phyloP scores from a whole-genome alignment of 2,329 filamentous ascomycete species.

The Tolypocladium amazonense region DNA sequence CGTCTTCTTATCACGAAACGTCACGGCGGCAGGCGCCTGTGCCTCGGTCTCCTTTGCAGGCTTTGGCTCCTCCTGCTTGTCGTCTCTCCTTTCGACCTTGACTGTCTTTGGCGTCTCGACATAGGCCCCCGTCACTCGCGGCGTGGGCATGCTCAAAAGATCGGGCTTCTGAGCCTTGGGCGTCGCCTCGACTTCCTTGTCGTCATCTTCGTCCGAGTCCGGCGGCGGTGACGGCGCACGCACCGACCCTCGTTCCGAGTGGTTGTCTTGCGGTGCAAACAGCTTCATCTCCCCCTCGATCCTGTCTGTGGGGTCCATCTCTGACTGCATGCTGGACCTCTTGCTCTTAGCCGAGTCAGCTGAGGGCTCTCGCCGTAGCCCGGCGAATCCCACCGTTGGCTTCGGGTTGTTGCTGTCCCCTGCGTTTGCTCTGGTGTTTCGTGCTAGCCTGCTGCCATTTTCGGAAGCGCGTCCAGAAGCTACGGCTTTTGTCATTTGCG shows the following conservation, averaged over 20 bases:
- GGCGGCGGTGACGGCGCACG: conserved; percentile 33
- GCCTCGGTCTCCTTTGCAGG: conserved; percentile 1
- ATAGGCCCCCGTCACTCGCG: conserved; percentile 43
- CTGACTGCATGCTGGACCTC: conserved; percentile 37
- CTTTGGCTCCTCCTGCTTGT: conserved; percentile 8
- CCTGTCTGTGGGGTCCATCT: conserved; percentile 43
- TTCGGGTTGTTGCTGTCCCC: conserved; percentile 16
- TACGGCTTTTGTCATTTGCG: conserved; percentile 3
- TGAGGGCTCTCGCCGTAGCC: conserved; percentile 31
- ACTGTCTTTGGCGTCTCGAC: conserved; percentile 44
- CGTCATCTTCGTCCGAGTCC: conserved; percentile 22
- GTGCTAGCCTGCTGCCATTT: conserved; percentile 6
- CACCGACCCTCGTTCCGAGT: conserved; percentile 44
- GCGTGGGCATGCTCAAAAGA: conserved; percentile 39
- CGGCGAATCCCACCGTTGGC: conserved; percentile 36
- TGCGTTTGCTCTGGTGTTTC: conserved; percentile 6
- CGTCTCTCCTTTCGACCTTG: conserved; percentile 23
- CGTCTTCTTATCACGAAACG: conserved; percentile 14
- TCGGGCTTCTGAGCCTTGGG: conserved; percentile 34
- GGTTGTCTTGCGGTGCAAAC: conserved; percentile 42
- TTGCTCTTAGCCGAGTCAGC: conserved; percentile 38
- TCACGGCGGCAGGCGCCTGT: conserved; percentile 8
- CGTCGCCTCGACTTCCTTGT: conserved; percentile 30
- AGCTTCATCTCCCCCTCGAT: conserved; percentile 46
- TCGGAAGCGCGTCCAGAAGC: conserved; percentile 8